Conservation (phyloP, 202 grass and related monocot species). For the Schoenoplectus tabernaemontani region DNA sequence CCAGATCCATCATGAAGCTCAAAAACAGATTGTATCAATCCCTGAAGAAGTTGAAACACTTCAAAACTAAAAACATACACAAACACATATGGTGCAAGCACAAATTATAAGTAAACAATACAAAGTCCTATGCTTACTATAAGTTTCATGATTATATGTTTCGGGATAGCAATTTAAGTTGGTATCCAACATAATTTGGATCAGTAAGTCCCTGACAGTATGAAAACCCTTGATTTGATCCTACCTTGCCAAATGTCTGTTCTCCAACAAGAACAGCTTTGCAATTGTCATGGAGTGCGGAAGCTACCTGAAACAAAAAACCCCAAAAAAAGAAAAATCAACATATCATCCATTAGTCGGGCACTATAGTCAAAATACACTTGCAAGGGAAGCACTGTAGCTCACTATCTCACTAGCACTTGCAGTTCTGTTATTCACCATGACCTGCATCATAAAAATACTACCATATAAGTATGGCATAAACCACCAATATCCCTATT, state of each 20-base stretch:
- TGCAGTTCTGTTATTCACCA: slow-evolving; percentile 87
- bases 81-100: background rate
- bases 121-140: background rate
- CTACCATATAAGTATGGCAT: slow-evolving; percentile 12
- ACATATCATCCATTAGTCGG: background rate
- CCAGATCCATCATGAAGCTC: slow-evolving; percentile 97
- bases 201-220: background rate
- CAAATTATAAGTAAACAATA: slow-evolving; percentile 5
- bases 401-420: slow-evolving; percentile 99
- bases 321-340: background rate
- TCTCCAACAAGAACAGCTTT: slow-evolving; percentile 92
- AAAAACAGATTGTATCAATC: slow-evolving; percentile 92
- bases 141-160: background rate
- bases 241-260: slow-evolving; percentile 93
- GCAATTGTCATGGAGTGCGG: slow-evolving; percentile 98
- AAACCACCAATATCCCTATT: background rate
- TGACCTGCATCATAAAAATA: slow-evolving; percentile 41
- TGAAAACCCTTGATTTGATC: background rate
- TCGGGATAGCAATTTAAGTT: background rate
- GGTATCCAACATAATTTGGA: background rate
- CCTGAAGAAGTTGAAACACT: slow-evolving; percentile 39
- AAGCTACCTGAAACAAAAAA: slow-evolving; percentile 72
- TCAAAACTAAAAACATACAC: slow-evolving; percentile 5
- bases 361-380: background rate
- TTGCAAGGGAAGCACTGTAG: background rate